These are phyloP conservation scores for Cymbopogon citratus DNA, from an alignment of 176 grass and related monocot genomes.

Conservation along the genomic window DNA sequence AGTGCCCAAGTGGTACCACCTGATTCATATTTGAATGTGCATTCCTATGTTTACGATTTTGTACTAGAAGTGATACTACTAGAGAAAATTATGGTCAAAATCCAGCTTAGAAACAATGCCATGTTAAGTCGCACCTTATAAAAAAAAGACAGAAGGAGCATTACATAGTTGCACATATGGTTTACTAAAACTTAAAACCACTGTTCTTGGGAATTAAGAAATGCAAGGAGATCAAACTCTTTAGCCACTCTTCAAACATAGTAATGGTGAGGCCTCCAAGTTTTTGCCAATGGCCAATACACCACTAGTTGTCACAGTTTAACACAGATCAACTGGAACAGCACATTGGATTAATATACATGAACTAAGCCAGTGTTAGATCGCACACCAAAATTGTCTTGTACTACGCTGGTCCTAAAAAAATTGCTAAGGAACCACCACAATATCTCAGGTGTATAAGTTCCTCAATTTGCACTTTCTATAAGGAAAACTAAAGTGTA, in stretches of 20 bases:
- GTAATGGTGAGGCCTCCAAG: background rate
- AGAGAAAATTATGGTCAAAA: background rate
- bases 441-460: background rate
- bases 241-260: background rate
- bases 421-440: background rate
- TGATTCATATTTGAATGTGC: background rate
- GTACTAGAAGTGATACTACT: background rate
- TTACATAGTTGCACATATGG: background rate
- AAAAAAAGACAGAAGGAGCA: background rate
- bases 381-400: background rate
- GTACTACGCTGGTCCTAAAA: background rate
- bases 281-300: background rate
- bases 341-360: background rate
- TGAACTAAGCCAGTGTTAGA: background rate
- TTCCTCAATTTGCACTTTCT: background rate
- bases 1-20: background rate
- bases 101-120: background rate
- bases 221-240: constrained; percentile 18
- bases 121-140: background rate
- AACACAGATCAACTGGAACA: background rate
- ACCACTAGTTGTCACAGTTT: background rate
- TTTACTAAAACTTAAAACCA: constrained; percentile 1
- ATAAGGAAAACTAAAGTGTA: background rate
- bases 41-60: background rate
- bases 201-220: constrained; percentile 10